Percentiles rank a stretch among this genome's conserved stretches.
These are phyloP conservation scores for Claviceps pusilla DNA, from an alignment of 2,329 filamentous ascomycete species.

Conservation along the genomic window DNA sequence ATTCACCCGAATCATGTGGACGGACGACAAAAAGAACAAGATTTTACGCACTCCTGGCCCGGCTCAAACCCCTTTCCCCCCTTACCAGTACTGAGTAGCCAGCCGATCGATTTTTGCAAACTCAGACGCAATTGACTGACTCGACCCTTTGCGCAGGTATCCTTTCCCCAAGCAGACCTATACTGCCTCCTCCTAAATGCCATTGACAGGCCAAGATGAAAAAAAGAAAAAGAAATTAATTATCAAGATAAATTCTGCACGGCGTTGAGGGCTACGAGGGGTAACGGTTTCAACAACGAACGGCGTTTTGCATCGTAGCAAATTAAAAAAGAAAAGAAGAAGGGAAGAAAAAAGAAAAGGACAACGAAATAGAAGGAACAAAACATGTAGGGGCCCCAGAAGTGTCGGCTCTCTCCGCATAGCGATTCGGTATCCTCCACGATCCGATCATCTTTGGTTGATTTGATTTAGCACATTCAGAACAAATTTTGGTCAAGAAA, in stretches of 20 bases:
- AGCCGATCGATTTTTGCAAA: not conserved
- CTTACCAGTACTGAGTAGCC: not conserved
- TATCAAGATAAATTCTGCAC: slow-evolving; percentile 13
- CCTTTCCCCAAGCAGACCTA: slow-evolving; percentile 73
- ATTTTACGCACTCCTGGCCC: not conserved
- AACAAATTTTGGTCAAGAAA: not conserved
- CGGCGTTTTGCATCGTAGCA: slow-evolving; percentile 27
- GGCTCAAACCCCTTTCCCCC: not conserved
- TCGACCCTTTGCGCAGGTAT: slow-evolving; percentile 36
- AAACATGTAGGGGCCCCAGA: slow-evolving; percentile 8
- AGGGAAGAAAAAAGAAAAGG: slow-evolving; percentile 3
- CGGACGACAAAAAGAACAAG: not conserved
- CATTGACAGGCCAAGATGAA: slow-evolving; percentile 7
- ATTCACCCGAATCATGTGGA: not conserved
- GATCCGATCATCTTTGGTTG: slow-evolving; percentile 14
- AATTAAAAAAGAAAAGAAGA: slow-evolving; percentile 1
- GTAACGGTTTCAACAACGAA: slow-evolving; percentile 43
- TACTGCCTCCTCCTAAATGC: slow-evolving; percentile 28
- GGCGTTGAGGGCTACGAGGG: slow-evolving; percentile 28
- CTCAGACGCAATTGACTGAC: slow-evolving; percentile 5
- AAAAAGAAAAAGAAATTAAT: slow-evolving; percentile 2
- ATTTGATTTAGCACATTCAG: slow-evolving; percentile 1
- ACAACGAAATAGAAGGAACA: slow-evolving; percentile 3
- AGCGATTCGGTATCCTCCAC: slow-evolving; percentile 27
- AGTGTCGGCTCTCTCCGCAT: slow-evolving; percentile 18